Evolutionary conservation across 371 early-diverging fungal species (phyloP).

Genomic region (Circinella minor): DNA sequence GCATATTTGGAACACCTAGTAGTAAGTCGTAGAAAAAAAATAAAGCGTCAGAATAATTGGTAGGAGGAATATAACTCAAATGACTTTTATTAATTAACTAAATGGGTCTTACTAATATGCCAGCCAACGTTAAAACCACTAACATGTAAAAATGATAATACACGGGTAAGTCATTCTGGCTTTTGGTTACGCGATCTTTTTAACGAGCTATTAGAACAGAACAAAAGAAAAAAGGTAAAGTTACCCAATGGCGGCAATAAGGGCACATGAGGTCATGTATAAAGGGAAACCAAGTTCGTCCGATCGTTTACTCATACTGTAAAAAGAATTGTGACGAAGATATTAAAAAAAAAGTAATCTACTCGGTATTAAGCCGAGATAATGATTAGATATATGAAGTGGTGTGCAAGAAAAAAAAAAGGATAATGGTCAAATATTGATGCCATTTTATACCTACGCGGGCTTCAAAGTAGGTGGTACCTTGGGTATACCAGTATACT

Average conservation of each 20-base stretch:
- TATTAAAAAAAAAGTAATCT: not conserved
- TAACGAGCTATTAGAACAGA: too few species aligned
- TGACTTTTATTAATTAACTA: too few species aligned
- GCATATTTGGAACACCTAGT: conserved; percentile 56
- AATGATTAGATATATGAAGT: not conserved
- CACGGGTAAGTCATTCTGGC: too few species aligned
- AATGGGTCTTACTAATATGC: conserved; percentile 20
- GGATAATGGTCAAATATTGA: not conserved
- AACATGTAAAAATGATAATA: too few species aligned
- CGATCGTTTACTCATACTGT: not conserved
- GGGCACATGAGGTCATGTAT: conserved; percentile 18
- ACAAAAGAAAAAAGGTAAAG: not conserved
- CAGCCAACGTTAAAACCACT: conserved; percentile 26
- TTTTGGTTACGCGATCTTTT: too few species aligned
- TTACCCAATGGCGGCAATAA: conserved; percentile 12
- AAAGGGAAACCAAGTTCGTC: conserved; percentile 1
- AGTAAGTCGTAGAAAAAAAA: not conserved
- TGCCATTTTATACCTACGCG: not conserved
- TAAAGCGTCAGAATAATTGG: too few species aligned
- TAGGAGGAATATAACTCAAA: too few species aligned
- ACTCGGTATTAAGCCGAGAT: not conserved
- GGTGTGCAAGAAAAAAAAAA: not conserved
- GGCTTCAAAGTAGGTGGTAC: not conserved
- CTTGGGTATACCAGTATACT: conserved; percentile 4
- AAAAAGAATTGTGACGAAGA: too few species aligned